Evolutionary conservation across 179 eudicot genomes (phyloP), one percentile per base, ranked within the genome.

Genomic region (Actinidia arguta): DNA sequence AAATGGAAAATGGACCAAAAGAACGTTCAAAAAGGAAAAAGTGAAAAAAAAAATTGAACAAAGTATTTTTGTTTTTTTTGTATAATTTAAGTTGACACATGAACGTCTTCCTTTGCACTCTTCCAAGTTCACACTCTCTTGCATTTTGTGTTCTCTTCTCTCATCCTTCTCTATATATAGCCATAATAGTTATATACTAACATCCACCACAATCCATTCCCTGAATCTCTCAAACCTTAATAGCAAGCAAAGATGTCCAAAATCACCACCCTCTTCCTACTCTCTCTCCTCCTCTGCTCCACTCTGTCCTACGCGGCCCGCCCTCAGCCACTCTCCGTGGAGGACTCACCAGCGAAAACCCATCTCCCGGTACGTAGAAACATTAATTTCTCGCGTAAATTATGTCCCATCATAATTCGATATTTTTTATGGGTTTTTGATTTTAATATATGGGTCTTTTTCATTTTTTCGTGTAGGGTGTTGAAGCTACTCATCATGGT

Each of bases 191-290:
- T n/a, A n/a, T n/a, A n/a, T n/a, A n/a, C 44, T 51, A 58, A 39
- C 50, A 56, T 3, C 52, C n/a, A 58, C 79, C 52, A 11, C 52
- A 12, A 24, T n/a, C 44, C 31, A 4, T 9, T 31, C 24, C 18
- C 1, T 3, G 25, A 36, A 52, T 16, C 48, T 18, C 63, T 74
- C 4, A 24, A 14, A 44, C 2, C 4, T 27, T 73, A 22, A 11
- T 73, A 36, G 22, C 76, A 67, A 67, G 20, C 52, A 44, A 76
- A 44, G 13, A 61, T 76, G 80, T 59, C 80, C 39, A 76, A 76
- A 61, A 16, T 6, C 22, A 13, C 66, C 80, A 56, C 79, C 69
- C 25, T n/a, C 39, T 63, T 22, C 52, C 9, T 76, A 8, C 20
- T 24, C 4, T 24, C 18, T 69, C 25, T 69, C 73, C 42, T 76